These are phyloP conservation scores for Breynia disticha DNA, from an alignment of 441 rosid genomes.

Conservation along the genomic window DNA sequence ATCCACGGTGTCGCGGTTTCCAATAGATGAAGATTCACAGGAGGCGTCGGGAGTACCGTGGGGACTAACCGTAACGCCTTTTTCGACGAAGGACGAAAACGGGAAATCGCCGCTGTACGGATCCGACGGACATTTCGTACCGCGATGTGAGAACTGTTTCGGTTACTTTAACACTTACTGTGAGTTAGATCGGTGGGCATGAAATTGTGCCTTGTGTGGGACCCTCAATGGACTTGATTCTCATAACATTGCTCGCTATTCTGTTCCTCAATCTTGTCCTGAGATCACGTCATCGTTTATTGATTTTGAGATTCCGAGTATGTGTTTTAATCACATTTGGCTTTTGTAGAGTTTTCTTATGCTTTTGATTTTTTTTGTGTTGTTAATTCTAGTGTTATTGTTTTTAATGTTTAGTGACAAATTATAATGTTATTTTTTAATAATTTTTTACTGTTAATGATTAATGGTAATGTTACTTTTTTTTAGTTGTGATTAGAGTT, in stretches of 20 bases:
- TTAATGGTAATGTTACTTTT: no score
- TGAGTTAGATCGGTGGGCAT: constrained; percentile 95
- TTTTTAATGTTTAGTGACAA: no score
- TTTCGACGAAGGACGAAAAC: constrained; percentile 79
- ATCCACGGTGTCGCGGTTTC: constrained; percentile 76
- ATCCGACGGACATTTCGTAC: constrained; percentile 66
- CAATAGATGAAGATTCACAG: constrained; percentile 65
- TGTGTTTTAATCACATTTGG: constrained; percentile 15
- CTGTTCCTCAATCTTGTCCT: constrained; percentile 65
- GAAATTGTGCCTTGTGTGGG: constrained; percentile 87
- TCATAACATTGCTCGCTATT: constrained; percentile 68
- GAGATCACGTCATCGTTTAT: constrained; percentile 90
- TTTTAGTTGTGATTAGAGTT: background rate
- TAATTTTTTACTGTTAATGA: no score
- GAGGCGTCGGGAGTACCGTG: constrained; percentile 84
- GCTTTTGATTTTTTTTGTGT: background rate
- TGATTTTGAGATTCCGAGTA: constrained; percentile 80
- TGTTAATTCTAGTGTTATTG: no score
- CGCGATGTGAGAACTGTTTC: constrained; percentile 90
- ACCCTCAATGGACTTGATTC: constrained; percentile 80
- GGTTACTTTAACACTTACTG: constrained; percentile 92
- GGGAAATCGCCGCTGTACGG: constrained; percentile 66
- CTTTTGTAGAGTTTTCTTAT: background rate
- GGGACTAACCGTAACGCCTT: constrained; percentile 93
- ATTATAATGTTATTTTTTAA: no score